Evolutionary conservation across 2,329 filamentous ascomycete species (phyloP).

Genomic region (Colletotrichum sp.): DNA sequence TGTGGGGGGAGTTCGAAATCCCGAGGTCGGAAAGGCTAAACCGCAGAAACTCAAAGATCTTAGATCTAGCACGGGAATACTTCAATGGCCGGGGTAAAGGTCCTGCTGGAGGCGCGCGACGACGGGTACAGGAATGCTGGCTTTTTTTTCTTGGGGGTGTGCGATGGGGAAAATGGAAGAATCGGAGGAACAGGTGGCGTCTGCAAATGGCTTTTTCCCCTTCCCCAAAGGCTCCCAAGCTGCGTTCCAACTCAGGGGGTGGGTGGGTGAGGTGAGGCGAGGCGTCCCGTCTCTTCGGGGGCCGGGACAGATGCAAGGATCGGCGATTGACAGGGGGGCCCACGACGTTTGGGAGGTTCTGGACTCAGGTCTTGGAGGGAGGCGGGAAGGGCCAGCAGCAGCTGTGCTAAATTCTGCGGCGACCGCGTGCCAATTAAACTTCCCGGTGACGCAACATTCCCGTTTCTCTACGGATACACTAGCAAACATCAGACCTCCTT

Average conservation of each 20-base stretch:
- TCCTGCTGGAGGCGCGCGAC: not conserved
- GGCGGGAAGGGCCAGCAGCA: not conserved
- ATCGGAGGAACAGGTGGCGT: slow-evolving; percentile 19
- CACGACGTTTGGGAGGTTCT: not conserved
- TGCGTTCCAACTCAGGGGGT: not conserved
- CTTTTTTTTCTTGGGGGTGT: not conserved
- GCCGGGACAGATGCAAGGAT: slow-evolving; percentile 16
- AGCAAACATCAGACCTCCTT: not conserved
- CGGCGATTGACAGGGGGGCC: slow-evolving; percentile 11
- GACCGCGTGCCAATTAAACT: slow-evolving; percentile 12
- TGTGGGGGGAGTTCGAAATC: not conserved
- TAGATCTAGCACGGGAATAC: not conserved
- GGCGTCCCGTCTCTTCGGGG: not conserved
- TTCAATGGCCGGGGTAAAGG: not conserved
- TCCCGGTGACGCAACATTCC: slow-evolving; percentile 17
- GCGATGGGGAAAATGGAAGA: slow-evolving; percentile 10
- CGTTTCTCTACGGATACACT: not conserved
- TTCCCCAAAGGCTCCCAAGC: not conserved
- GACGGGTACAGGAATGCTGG: not conserved
- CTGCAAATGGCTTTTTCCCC: not conserved
- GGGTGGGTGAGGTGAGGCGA: not conserved
- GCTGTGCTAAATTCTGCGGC: not conserved
- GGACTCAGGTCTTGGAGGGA: not conserved
- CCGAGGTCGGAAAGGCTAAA: not conserved
- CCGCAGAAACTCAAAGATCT: not conserved